A percentile compares a stretch with the other conserved stretches of the same genome.
Evolutionary conservation across 176 grass and related monocot species (phyloP).

Genomic region (Aegilops tauschii): DNA sequence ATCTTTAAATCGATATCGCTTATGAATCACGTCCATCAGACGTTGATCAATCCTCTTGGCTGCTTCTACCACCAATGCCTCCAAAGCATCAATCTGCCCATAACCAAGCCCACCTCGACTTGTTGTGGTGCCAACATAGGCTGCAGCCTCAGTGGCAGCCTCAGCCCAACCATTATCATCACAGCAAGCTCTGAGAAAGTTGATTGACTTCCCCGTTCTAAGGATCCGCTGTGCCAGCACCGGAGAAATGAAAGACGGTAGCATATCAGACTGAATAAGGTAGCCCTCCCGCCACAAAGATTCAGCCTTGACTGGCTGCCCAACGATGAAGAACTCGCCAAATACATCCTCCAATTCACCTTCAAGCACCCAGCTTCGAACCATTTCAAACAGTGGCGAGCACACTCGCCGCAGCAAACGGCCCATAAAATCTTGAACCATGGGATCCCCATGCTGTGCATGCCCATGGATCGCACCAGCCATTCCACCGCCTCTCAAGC

Average conservation of each 20-base stretch:
- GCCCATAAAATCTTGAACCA: slow-evolving; percentile 87
- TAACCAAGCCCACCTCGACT: slow-evolving; percentile 80
- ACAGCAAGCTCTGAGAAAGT: slow-evolving; percentile 90
- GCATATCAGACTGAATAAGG: slow-evolving; percentile 76
- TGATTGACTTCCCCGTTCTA: slow-evolving; percentile 90
- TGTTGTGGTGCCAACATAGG: slow-evolving; percentile 80
- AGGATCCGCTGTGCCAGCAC: slow-evolving; percentile 75
- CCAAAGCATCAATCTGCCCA: slow-evolving; percentile 85
- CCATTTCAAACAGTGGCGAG: slow-evolving; percentile 97
- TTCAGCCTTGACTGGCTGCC: slow-evolving; percentile 79
- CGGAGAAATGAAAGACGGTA: slow-evolving; percentile 89
- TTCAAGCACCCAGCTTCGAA: slow-evolving; percentile 78
- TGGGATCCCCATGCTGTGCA: slow-evolving; percentile 83
- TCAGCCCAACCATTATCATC: slow-evolving; percentile 88
- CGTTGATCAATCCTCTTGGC: slow-evolving; percentile 78
- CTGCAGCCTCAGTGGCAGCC: slow-evolving; percentile 64
- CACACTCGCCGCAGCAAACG: slow-evolving; percentile 69
- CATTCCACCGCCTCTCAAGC: slow-evolving; percentile 81
- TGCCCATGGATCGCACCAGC: slow-evolving; percentile 75
- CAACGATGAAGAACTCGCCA: slow-evolving; percentile 83
- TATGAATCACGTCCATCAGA: slow-evolving; percentile 92
- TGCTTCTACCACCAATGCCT: slow-evolving; percentile 82
- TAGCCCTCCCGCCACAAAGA: slow-evolving; percentile 92
- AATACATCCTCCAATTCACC: slow-evolving; percentile 90
- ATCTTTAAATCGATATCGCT: slow-evolving; percentile 77